Conservation (phyloP, 345 rosid genomes). For the Salix caprea region DNA sequence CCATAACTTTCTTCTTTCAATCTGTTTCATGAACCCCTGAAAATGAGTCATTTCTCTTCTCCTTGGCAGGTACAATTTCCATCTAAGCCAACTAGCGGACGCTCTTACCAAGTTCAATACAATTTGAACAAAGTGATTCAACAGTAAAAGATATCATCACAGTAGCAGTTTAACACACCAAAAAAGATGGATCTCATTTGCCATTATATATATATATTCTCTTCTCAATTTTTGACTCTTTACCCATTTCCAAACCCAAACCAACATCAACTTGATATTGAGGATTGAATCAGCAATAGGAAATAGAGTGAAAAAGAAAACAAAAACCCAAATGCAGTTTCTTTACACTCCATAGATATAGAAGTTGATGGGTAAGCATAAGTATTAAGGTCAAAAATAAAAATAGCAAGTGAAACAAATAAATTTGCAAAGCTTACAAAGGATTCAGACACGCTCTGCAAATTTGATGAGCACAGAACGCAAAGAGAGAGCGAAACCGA, state of each 20-base stretch:
- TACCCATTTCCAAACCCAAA: neutral
- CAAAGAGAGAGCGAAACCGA: neutral
- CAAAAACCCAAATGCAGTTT: neutral
- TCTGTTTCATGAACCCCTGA: neutral
- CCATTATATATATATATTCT: neutral
- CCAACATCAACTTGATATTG: neutral
- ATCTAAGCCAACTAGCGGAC: neutral
- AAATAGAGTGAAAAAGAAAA: neutral
- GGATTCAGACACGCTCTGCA: neutral
- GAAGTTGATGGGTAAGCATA: neutral
- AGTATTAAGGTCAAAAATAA: neutral
- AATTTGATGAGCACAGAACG: neutral
- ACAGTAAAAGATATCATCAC: neutral
- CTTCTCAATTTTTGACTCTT: neutral
- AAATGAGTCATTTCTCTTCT: neutral
- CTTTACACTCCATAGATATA: neutral
- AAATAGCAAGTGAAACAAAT: neutral
- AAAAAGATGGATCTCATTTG: neutral
- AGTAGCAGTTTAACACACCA: neutral
- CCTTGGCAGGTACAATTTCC: neutral
- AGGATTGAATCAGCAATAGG: neutral
- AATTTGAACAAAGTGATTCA: neutral
- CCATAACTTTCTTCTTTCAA: neutral
- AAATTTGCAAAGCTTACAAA: neutral
- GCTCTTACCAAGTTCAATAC: neutral